Percentiles rank a stretch among this genome's conserved stretches.
phyloP scores from a whole-genome alignment of 192 early-diverging fungal species.

The Backusella macrospora region DNA sequence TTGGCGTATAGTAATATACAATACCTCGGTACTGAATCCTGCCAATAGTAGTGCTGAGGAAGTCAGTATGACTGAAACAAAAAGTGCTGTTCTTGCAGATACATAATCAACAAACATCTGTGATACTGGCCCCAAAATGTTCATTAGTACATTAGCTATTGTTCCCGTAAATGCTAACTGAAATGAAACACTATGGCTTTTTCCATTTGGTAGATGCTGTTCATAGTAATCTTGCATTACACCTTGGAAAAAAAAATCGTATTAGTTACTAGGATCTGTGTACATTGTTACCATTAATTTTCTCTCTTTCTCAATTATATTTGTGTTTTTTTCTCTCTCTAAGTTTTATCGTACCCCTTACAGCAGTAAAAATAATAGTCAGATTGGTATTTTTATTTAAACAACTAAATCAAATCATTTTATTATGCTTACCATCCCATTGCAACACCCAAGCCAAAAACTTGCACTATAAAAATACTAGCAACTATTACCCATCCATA shows the following conservation, averaged over 20 bases:
- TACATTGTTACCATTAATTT: background rate
- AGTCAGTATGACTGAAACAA: slow-evolving; percentile 10
- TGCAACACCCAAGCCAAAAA: slow-evolving; percentile 25
- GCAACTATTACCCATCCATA: slow-evolving; percentile 37
- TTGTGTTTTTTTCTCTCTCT: background rate
- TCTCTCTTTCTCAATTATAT: background rate
- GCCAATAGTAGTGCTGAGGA: slow-evolving; percentile 26
- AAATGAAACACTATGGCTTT: background rate
- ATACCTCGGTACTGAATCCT: slow-evolving; percentile 31
- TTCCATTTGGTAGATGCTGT: background rate
- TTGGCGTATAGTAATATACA: too few relatives aligned
- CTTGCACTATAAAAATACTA: slow-evolving; percentile 19
- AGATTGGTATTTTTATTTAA: background rate
- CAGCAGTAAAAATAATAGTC: background rate
- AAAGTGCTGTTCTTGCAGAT: slow-evolving; percentile 5
- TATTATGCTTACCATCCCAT: slow-evolving; percentile 34
- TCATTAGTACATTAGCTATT: slow-evolving; percentile 29
- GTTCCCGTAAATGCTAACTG: slow-evolving; percentile 32
- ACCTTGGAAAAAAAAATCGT: background rate
- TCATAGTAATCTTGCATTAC: slow-evolving; percentile 36
- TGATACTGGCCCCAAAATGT: slow-evolving; percentile 19
- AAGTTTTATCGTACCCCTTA: slow-evolving; percentile 12
- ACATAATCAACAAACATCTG: slow-evolving; percentile 23
- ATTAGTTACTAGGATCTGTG: background rate
- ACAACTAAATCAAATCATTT: background rate